phyloP scores from a whole-genome alignment of 768 basidiomycete genomes.

The Hygrocybe punicea region DNA sequence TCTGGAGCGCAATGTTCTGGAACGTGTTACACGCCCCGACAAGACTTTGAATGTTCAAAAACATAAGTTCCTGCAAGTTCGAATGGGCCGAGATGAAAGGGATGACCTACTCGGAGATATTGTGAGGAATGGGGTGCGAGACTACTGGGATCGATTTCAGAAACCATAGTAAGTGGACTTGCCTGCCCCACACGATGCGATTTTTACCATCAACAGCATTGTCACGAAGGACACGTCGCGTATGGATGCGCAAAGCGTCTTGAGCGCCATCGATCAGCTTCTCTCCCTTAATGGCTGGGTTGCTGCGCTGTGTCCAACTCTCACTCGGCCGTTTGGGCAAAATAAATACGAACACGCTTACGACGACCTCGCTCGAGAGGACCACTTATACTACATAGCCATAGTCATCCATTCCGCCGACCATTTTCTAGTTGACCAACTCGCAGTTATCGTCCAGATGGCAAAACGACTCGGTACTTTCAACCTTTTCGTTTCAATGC shows the following conservation, averaged over 20 bases:
- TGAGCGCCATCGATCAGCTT: slow-evolving; percentile 86
- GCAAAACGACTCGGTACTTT: slow-evolving; percentile 84
- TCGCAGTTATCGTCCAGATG: slow-evolving; percentile 96
- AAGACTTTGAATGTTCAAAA: slow-evolving; percentile 84
- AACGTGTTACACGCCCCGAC: slow-evolving; percentile 58
- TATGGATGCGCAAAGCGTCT: slow-evolving; percentile 85
- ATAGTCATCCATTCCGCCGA: slow-evolving; percentile 97
- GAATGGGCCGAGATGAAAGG: slow-evolving; percentile 83
- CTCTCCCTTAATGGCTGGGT: slow-evolving; percentile 99
- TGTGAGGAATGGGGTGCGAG: slow-evolving; percentile 70
- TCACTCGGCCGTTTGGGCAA: slow-evolving; percentile 92
- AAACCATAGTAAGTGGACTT: slow-evolving; percentile 71
- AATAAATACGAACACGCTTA: slow-evolving; percentile 83
- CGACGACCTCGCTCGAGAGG: slow-evolving; percentile 79
- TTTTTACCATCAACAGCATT: slow-evolving; percentile 50
- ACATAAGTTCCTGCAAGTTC: slow-evolving; percentile 81
- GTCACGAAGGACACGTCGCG: slow-evolving; percentile 77
- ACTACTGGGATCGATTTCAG: slow-evolving; percentile 93
- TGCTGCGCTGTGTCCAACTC: slow-evolving; percentile 88
- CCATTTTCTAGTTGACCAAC: slow-evolving; percentile 97
- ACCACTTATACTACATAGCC: slow-evolving; percentile 90
- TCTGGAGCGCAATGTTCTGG: slow-evolving; percentile 50
- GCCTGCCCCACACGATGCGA: neutral
- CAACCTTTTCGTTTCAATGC: slow-evolving; percentile 95
- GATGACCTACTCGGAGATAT: slow-evolving; percentile 76